phyloP scores from a whole-genome alignment of 169 alveolate species.

The Plasmodium gonderi region DNA sequence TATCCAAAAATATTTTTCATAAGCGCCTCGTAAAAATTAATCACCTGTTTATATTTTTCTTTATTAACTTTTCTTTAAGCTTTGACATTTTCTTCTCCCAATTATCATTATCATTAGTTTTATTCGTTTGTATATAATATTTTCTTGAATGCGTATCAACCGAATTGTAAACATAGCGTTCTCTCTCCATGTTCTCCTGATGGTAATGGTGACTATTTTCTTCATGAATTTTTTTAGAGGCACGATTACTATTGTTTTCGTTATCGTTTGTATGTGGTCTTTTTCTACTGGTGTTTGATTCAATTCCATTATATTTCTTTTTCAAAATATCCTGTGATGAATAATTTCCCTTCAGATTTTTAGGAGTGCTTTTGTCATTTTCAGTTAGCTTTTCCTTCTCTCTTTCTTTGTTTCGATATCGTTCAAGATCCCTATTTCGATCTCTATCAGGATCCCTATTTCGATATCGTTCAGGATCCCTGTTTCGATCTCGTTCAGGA shows the following conservation, averaged over 20 bases:
- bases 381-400: slow-evolving; percentile 8
- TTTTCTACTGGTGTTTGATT: slow-evolving; percentile 9
- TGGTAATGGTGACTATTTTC: slow-evolving; percentile 9
- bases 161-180: slow-evolving; percentile 16
- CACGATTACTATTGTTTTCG: slow-evolving; percentile 6
- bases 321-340: background rate
- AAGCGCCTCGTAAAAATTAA: background rate
- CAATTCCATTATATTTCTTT: slow-evolving; percentile 20
- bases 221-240: slow-evolving; percentile 11
- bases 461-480: background rate
- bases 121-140: background rate
- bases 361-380: background rate
- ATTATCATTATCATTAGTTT: slow-evolving; percentile 45
- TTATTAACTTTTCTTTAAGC: slow-evolving; percentile 50
- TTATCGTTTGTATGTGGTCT: slow-evolving; percentile 30
- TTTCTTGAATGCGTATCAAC: slow-evolving; percentile 22
- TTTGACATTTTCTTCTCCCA: slow-evolving; percentile 74
- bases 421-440: background rate
- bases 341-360: background rate
- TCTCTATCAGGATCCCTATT: slow-evolving; percentile 17
- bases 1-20: background rate
- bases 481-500: background rate
- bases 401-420: slow-evolving; percentile 4
- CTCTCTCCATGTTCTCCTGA: slow-evolving; percentile 10
- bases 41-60: slow-evolving; percentile 41